phyloP scores from a whole-genome alignment of 1,284 basidiomycete genomes.

The Omphalotus olearius region DNA sequence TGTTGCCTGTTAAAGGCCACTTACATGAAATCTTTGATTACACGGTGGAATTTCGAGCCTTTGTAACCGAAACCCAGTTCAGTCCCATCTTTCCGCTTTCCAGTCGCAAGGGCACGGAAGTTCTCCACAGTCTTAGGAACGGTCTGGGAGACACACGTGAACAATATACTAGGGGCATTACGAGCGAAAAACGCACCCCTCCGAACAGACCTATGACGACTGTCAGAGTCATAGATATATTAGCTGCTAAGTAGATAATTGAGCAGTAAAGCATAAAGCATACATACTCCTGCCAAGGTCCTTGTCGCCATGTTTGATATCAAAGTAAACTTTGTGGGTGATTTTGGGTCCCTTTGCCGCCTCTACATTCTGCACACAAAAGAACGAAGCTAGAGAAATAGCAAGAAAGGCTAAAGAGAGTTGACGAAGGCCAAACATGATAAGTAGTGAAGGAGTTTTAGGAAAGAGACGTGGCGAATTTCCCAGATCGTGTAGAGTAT shows the following conservation, averaged over 20 bases:
- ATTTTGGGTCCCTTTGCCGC: constrained; percentile 81
- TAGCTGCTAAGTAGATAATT: neutral
- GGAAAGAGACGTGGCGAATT: constrained; percentile 25
- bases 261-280: constrained; percentile 2
- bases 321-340: constrained; percentile 91
- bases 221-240: constrained; percentile 24
- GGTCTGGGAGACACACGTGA: constrained; percentile 48
- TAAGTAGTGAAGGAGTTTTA: constrained; percentile 22
- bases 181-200: constrained; percentile 38
- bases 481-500: neutral
- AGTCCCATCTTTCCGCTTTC: constrained; percentile 75
- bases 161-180: constrained; percentile 4
- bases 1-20: constrained; percentile 27
- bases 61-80: constrained; percentile 84
- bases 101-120: constrained; percentile 83
- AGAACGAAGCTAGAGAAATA: constrained; percentile 63
- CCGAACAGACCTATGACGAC: constrained; percentile 87
- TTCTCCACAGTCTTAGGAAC: constrained; percentile 99
- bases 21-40: constrained; percentile 97
- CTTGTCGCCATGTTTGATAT: constrained; percentile 86
- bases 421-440: constrained; percentile 50
- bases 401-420: constrained; percentile 59
- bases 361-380: constrained; percentile 64
- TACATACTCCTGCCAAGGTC: constrained; percentile 75
- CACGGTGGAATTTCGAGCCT: constrained; percentile 94